Evolutionary conservation across 345 rosid genomes (phyloP), one percentile per base, ranked within the genome.

Genomic region (Salix caprea): DNA sequence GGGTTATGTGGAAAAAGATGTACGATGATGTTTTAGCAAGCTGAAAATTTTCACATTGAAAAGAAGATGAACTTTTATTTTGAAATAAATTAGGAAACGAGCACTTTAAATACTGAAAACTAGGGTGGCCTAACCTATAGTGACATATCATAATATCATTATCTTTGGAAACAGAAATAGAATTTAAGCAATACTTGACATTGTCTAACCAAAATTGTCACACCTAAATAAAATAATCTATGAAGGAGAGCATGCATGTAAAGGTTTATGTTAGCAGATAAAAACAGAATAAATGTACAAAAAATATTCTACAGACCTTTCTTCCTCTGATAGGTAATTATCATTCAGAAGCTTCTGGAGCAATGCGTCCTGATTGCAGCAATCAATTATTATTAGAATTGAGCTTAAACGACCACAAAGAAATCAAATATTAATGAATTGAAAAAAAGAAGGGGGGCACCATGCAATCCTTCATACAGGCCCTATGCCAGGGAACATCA

Each of bases 321-420:
- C 99, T 30, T 87, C 90, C 34, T 82, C 74, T 39, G 92, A 81
- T 74, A 93, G 82, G 89, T 70, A 88, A 77, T 85, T 83, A 67
- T 88, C 94, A 78, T 79, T 83, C 62, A 90, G 79, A 81, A 93
- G 97, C 82, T 91, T 89, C 73, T 89, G 92, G 39, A 95, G 92
- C 85, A 95, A 87, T 24, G 91, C 94, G 82, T 95, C 94, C 97
- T 93, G 87, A 73, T 81, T 46, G 58, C 66, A 72, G 39, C 46
- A 83, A 70, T 75, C 32, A 81, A 39, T 69, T 19, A 70, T 42
- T 32, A 66, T 44, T 54, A 76, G 67, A 66, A 75, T 71, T 71
- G 44, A 6, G 28, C 54, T 39, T 34, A n/a, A 67, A 78, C 23
- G 65, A 70, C 68, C 39, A 61, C 4, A 65, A 48, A 32, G 73